These are phyloP conservation scores for Pelargonium cotyledonis DNA, from an alignment of 441 rosid genomes.

Conservation along the genomic window DNA sequence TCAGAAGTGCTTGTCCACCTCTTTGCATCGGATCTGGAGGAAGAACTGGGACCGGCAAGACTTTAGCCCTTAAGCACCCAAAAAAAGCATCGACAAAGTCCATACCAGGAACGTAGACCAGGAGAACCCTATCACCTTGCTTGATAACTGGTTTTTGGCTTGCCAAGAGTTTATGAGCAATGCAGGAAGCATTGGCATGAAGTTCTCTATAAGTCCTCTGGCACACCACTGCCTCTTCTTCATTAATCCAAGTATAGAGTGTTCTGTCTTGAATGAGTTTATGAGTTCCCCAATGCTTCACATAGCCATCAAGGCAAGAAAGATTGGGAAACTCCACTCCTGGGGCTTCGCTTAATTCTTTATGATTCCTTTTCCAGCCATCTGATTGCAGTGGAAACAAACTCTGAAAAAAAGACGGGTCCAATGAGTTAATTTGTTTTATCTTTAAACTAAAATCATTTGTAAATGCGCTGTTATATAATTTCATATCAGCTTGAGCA, in stretches of 20 bases:
- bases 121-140: constrained; percentile 56
- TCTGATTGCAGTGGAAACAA: constrained; percentile 40
- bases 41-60: constrained; percentile 64
- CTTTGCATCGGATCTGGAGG: constrained; percentile 70
- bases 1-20: constrained; percentile 68
- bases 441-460: not conserved
- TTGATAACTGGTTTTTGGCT: constrained; percentile 47
- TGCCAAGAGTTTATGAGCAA: constrained; percentile 46
- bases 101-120: constrained; percentile 58
- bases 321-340: constrained; percentile 55
- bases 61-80: constrained; percentile 59
- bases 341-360: constrained; percentile 36
- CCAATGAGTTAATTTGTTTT: constrained; percentile 6
- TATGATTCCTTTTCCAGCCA: constrained; percentile 19
- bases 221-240: constrained; percentile 35
- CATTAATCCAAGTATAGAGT: constrained; percentile 59
- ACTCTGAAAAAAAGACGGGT: constrained; percentile 31
- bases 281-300: constrained; percentile 58
- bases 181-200: constrained; percentile 43
- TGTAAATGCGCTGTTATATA: not conserved
- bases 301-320: constrained; percentile 44
- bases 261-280: constrained; percentile 27
- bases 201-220: constrained; percentile 50
- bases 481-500: not conserved
- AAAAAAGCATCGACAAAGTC: constrained; percentile 66